Evolutionary conservation across 73 alveolate genomes (phyloP).

Genomic region (Paramecium primaurelia): DNA sequence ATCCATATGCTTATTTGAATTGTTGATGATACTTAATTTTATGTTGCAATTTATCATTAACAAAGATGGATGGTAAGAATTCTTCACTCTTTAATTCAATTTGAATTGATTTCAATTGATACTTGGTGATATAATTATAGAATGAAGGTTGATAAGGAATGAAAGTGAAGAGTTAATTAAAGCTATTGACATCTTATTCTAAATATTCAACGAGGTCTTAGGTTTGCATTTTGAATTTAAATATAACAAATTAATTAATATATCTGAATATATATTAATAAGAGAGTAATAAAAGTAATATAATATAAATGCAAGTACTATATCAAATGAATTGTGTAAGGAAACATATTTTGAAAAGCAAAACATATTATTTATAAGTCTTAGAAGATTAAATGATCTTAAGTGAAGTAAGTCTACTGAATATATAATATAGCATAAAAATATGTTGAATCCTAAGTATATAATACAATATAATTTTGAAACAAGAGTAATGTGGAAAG

Average conservation of each 20-base stretch:
- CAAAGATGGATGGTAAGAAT: neutral
- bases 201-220: neutral
- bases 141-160: slow-evolving; percentile 15
- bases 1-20: slow-evolving; percentile 13
- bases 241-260: neutral
- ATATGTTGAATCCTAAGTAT: slow-evolving; percentile 12
- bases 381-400: neutral
- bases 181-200: neutral
- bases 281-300: neutral
- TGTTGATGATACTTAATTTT: neutral
- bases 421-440: neutral
- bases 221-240: slow-evolving; percentile 1
- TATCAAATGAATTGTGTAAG: neutral
- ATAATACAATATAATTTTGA: neutral
- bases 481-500: neutral
- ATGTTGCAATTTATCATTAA: slow-evolving; percentile 1
- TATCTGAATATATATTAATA: neutral
- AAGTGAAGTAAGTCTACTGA: neutral
- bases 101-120: neutral
- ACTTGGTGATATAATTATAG: neutral
- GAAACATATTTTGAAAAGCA: slow-evolving; percentile 2
- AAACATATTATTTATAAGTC: neutral
- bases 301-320: neutral
- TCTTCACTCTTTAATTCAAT: slow-evolving; percentile 25
- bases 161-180: neutral